A percentile compares a stretch with the other conserved stretches of the same genome.
Evolutionary conservation across 495 filamentous ascomycete species (phyloP).

Genomic region (Podospora bellae-mahoneyi): DNA sequence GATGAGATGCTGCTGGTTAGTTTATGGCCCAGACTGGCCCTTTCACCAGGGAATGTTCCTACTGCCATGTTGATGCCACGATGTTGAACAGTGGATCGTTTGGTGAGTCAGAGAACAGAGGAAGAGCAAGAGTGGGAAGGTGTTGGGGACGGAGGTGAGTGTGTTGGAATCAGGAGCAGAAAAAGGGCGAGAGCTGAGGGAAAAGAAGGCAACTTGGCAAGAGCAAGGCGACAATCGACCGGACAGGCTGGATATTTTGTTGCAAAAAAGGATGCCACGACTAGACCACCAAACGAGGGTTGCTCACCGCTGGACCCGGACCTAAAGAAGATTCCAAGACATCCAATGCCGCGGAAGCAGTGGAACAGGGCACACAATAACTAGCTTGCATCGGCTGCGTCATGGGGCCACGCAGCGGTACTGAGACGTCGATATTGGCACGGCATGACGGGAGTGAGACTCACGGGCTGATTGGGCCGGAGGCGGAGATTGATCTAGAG

Average conservation of each 20-base stretch:
- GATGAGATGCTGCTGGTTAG: neutral
- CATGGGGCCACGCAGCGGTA: too few species aligned
- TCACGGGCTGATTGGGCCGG: neutral
- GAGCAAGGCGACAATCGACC: neutral
- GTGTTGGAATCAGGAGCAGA: neutral
- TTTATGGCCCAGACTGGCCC: neutral
- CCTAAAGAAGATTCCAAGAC: neutral
- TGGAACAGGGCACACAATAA: neutral
- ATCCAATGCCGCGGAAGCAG: neutral
- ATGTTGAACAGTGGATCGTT: too few species aligned
- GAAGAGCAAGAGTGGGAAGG: too few species aligned
- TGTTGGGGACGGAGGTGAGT: too few species aligned
- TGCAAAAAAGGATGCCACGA: neutral
- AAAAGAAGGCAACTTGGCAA: conserved; percentile 5
- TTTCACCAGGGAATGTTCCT: conserved; percentile 5
- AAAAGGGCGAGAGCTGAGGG: neutral
- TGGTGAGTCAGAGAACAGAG: too few species aligned
- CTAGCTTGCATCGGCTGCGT: too few species aligned
- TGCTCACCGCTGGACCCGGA: neutral
- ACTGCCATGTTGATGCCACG: conserved; percentile 4
- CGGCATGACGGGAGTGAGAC: neutral
- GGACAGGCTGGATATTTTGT: neutral
- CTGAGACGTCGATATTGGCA: too few species aligned
- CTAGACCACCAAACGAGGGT: too few species aligned
- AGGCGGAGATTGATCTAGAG: neutral